Evolutionary conservation across 208 protist species (phyloP).

Genomic region (Sergeia podlipaevii): DNA sequence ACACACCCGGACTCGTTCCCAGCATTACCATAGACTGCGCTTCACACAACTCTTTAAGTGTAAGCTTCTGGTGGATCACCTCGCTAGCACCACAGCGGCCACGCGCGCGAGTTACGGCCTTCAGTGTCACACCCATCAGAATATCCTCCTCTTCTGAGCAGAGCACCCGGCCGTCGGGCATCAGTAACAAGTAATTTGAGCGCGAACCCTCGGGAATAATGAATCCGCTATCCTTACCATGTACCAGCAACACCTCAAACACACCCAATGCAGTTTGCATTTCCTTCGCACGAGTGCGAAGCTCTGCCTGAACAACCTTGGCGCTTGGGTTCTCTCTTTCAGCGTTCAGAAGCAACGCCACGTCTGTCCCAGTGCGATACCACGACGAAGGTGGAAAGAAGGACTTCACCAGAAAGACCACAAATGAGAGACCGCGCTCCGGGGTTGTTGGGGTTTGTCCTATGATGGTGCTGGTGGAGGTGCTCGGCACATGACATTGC

Average conservation of each 20-base stretch:
- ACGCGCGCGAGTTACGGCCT: slow-evolving; percentile 26
- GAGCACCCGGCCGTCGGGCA: slow-evolving; percentile 27
- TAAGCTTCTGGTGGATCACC: slow-evolving; percentile 47
- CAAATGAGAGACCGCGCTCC: slow-evolving; percentile 15
- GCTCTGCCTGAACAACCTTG: slow-evolving; percentile 55
- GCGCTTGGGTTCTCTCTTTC: slow-evolving; percentile 56
- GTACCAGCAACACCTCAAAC: slow-evolving; percentile 72
- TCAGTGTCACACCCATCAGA: slow-evolving; percentile 70
- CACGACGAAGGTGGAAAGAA: slow-evolving; percentile 63
- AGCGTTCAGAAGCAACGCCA: slow-evolving; percentile 66
- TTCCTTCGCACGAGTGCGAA: slow-evolving; percentile 47
- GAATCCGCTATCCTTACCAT: slow-evolving; percentile 32
- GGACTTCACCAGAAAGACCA: slow-evolving; percentile 55
- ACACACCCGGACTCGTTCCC: slow-evolving; percentile 64
- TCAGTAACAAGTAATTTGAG: slow-evolving; percentile 76
- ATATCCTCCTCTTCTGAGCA: slow-evolving; percentile 72
- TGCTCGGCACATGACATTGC: no score
- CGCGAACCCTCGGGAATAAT: slow-evolving; percentile 79
- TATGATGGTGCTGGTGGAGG: no score
- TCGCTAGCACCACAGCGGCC: slow-evolving; percentile 20
- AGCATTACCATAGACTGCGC: slow-evolving; percentile 59
- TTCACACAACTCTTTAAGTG: slow-evolving; percentile 44
- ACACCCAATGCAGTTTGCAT: slow-evolving; percentile 20
- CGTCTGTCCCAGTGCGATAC: slow-evolving; percentile 50
- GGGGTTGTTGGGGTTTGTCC: not conserved